Evolutionary conservation across 2,329 filamentous ascomycete species (phyloP), one percentile per base, ranked within the genome.

Genomic region (Phaeosphaeria sp.): DNA sequence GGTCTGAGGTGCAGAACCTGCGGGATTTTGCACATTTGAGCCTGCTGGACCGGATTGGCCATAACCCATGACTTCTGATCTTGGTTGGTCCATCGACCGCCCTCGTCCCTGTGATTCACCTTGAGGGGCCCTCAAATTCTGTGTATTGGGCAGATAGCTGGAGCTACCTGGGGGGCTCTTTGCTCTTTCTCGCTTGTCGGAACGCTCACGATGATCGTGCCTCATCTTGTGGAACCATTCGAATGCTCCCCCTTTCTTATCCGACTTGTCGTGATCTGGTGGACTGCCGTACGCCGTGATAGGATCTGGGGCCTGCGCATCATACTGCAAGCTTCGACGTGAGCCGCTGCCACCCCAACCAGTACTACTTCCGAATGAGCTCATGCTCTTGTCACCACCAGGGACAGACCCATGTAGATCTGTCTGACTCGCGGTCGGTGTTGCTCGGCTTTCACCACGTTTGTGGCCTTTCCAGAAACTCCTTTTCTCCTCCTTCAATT

Each of bases 391-490:
- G 48, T 77, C 73, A 2, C 67, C 76, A 27, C 73, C 74, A 13
- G 71, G 69, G 2, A 77, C 71, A 13, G 73, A 76, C 15, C 75
- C 75, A 53, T 71, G 66, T 25, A 77, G 60, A 52, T 76, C 72
- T 11, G 69, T 71, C 58, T 77, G 72, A 52, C 73, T 77, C 41
- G 73, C 69, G 10, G 72, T 76, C 2, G 74, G 72, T 10, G 74
- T 77, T 22, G 70, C 71, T 49, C 64, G 73, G 54, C 74, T 73
- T 33, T 74, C 72, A 27, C 71, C 74, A 13, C 73, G 71, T 48
- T 67, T 71, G 11, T 82, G 88, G 18, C 92, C 90, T 52, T 93
- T 83, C 81, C 92, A 92, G 81, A 90, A 87, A 56, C 84, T 87
- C 69, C 89, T 90, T 76, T 88, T 90, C 15, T 86, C 36, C 74